phyloP scores from a whole-genome alignment of 768 basidiomycete species.

The Hydnomerulius pinastri region DNA sequence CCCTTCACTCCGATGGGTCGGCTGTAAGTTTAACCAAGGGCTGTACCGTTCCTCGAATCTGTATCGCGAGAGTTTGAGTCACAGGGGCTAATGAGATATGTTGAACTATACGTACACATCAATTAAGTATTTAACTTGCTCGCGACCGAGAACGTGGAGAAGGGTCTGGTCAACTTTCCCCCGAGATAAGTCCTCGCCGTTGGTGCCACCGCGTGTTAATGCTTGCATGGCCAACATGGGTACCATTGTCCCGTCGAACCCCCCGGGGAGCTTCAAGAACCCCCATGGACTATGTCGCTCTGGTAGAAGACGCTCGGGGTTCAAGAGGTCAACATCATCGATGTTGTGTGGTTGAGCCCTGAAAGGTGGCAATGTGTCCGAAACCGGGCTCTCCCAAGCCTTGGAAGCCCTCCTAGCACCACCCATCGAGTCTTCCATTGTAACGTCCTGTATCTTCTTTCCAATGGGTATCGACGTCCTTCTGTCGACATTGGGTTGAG shows the following conservation, averaged over 20 bases:
- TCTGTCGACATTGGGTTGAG: constrained; percentile 23
- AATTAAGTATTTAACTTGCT: constrained; percentile 38
- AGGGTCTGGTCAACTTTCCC: constrained; percentile 29
- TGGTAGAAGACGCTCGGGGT: constrained; percentile 39
- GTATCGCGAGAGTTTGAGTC: background rate
- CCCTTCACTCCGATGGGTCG: constrained; percentile 28
- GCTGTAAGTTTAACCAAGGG: constrained; percentile 46
- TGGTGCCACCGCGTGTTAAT: constrained; percentile 33
- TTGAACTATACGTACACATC: constrained; percentile 35
- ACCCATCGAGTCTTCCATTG: constrained; percentile 20
- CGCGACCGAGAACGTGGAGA: constrained; percentile 33
- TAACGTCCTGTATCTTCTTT: constrained; percentile 21
- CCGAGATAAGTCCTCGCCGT: constrained; percentile 20
- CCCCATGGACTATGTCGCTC: constrained; percentile 40
- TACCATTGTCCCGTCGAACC: constrained; percentile 45
- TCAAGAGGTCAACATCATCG: constrained; percentile 33
- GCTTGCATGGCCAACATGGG: constrained; percentile 50
- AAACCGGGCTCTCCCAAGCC: constrained; percentile 19
- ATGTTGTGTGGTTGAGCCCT: constrained; percentile 16
- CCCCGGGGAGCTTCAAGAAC: constrained; percentile 37
- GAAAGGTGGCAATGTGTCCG: constrained; percentile 18
- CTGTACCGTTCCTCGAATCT: constrained; percentile 46
- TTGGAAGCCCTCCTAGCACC: constrained; percentile 17
- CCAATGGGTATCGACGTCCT: constrained; percentile 23
- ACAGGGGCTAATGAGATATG: background rate